Base-by-base conservation (phyloP, 208 protist species). In the Leishmania tropica region DNA sequence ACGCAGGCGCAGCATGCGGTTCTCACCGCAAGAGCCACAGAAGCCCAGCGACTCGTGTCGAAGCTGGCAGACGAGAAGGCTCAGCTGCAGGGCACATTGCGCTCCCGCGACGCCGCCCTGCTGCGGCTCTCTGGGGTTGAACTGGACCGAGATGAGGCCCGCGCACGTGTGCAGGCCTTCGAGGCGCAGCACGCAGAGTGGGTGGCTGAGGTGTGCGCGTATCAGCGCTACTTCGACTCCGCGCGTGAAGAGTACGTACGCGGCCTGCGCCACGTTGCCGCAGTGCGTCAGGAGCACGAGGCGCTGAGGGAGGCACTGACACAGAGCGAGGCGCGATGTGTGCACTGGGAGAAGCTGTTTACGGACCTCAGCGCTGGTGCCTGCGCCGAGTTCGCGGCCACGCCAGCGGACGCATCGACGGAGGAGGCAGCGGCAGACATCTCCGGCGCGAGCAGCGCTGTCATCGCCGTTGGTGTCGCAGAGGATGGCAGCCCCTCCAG, bases 271-370 rank as follows among this genome's bases (percentile, higher is more conserved):
- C 53, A 79, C 62, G 48, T 79, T 7, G 45, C 28, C 45, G 78
- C 81, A 3, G n/a, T 85, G 64, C 75, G 35, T n/a, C 48, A 51
- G 4, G 92, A 92, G 64, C 75, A 88, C 58, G 64, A 70, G 19
- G 75, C 83, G 48, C 54, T 89, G 68, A 31, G 45, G 72, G 71
- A 75, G 58, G 83, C 85, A 31, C 79, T 92, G 47, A 80, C 83
- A 21, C 74, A 77, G 51, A 79, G 75, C 60, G 75, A 86, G 72
- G 76, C 79, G 3, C 56, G 53, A 31, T 87, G 79, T 65, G 24
- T 11, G 64, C 42, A 37, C 76, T 92, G 90, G 88, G 87, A 86
- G 68, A 8, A 17, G 15, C 75, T 81, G 7, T 87, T 83, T 45
- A 3, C 28, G 2, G 21, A 47, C 15, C 28, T 72, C 11, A 19